phyloP scores from a whole-genome alignment of 345 rosid species.

The Eutrema yunnanense region DNA sequence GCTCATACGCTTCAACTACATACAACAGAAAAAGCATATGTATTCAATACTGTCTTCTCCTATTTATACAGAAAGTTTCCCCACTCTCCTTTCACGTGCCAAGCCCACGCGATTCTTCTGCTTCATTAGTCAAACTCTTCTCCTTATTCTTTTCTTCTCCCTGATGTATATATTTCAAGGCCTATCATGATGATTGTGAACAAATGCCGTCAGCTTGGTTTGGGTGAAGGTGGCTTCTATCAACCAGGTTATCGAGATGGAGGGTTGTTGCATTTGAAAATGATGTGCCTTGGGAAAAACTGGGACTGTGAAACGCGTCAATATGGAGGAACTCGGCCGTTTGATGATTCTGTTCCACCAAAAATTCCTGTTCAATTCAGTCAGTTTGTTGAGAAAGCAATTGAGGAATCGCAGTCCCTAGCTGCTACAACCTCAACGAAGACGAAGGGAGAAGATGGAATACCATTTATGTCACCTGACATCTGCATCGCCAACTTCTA shows the following conservation, averaged over 20 bases:
- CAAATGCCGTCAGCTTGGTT: conserved; percentile 55
- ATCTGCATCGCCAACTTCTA: conserved; percentile 80
- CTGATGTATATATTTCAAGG: no score
- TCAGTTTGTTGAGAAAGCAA: conserved; percentile 46
- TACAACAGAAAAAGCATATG: no score
- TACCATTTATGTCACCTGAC: conserved; percentile 65
- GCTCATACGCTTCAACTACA: no score
- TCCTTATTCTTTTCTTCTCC: no score
- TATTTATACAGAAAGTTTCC: no score
- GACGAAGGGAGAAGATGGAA: conserved; percentile 28
- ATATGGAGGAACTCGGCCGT: conserved; percentile 44
- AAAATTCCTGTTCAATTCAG: conserved; percentile 47
- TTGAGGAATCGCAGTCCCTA: conserved; percentile 44
- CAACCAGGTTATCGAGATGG: conserved; percentile 74
- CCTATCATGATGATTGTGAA: conserved; percentile 40
- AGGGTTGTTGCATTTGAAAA: conserved; percentile 49
- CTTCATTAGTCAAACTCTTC: no score
- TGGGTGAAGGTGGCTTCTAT: conserved; percentile 83
- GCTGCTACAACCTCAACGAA: conserved; percentile 13
- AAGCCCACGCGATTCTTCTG: no score
- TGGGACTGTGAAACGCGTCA: conserved; percentile 69
- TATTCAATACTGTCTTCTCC: no score
- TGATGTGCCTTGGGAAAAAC: conserved; percentile 93
- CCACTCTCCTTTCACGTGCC: no score
- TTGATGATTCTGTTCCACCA: conserved; percentile 59